A percentile compares a stretch with the other conserved stretches of the same genome.
Conservation (phyloP, 2,329 filamentous ascomycete species). For the Aspergillus alliaceus region DNA sequence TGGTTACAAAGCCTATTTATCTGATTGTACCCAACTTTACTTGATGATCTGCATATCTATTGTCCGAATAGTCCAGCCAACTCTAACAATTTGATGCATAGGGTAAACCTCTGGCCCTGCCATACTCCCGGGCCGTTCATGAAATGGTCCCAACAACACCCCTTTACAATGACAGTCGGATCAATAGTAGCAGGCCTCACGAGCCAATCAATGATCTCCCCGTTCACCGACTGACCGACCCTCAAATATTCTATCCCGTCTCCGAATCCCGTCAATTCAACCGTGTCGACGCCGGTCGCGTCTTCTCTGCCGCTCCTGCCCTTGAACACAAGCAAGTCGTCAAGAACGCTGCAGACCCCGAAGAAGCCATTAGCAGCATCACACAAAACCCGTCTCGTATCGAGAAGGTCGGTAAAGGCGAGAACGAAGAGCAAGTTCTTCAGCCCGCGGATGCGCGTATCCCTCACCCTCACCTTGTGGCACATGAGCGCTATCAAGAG, state of each 20-base stretch:
- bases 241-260: slow-evolving; percentile 62
- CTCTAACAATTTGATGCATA: slow-evolving; percentile 21
- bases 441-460: slow-evolving; percentile 64
- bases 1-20: slow-evolving; percentile 60
- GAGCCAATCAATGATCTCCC: slow-evolving; percentile 66
- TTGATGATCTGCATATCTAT: slow-evolving; percentile 4
- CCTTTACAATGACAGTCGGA: slow-evolving; percentile 32
- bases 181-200: slow-evolving; percentile 47
- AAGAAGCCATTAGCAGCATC: slow-evolving; percentile 29
- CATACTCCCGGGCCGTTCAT: slow-evolving; percentile 75
- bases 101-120: slow-evolving; percentile 73
- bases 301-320: slow-evolving; percentile 53
- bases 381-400: slow-evolving; percentile 33
- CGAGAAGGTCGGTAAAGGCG: slow-evolving; percentile 45
- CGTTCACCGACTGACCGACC: slow-evolving; percentile 54
- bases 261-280: slow-evolving; percentile 65
- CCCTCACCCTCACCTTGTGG: slow-evolving; percentile 61
- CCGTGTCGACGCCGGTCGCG: slow-evolving; percentile 64
- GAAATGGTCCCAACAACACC: slow-evolving; percentile 75
- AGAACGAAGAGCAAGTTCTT: slow-evolving; percentile 49
- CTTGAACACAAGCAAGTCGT: slow-evolving; percentile 26
- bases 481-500: slow-evolving; percentile 47
- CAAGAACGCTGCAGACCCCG: slow-evolving; percentile 31
- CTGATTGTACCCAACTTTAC: slow-evolving; percentile 21
- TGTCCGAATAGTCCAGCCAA: slow-evolving; percentile 7